Base-by-base conservation (phyloP, 202 grass and related monocot genomes). In the Carex sylvatica region DNA sequence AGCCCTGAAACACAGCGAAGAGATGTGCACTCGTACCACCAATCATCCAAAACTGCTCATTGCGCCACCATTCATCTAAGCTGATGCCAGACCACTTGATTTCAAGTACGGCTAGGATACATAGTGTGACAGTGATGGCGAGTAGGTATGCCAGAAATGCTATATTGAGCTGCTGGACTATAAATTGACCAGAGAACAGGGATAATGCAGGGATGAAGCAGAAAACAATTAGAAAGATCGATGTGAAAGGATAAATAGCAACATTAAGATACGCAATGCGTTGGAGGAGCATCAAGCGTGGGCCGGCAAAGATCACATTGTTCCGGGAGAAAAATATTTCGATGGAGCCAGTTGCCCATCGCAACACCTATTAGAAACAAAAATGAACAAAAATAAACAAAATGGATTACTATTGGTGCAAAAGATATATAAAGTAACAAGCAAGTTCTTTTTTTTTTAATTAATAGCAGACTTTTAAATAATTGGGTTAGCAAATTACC, bases 241-340 rank as follows among this genome's bases (percentile, higher is more conserved):
- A 90, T 1, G 92, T 95, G n/a, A 95, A 78, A 4, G 92, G 92
- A 68, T 95, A 95, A 85, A 92, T 95, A 70, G 83, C 89, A 63
- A 87, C 88, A 70, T 95, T 95, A 61, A 94, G 91, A 79, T 94
- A 94, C 46, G 89, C 77, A 5, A 94, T 88, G 85, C 92, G 91
- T 84, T 94, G 89, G 85, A 94, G 67, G 70, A 94, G 90, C 87
- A 91, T 94, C 7, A 94, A 90, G 47, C 83, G 89, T 59, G 89
- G 89, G 31, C 92, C 92, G 0, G 86, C 91, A 81, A 90, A 94
- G 63, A 94, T 80, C 56, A 83, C 89, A 59, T 90, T 91, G 87
- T 94, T 90, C 58, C 87, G 83, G 44, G 89, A 89, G 92, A 94
- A 94, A 86, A 94, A 90, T 83, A 94, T 94, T 83, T 94, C 92